phyloP scores from a whole-genome alignment of 352 stramenopile species.

The Phytophthora hybrid region DNA sequence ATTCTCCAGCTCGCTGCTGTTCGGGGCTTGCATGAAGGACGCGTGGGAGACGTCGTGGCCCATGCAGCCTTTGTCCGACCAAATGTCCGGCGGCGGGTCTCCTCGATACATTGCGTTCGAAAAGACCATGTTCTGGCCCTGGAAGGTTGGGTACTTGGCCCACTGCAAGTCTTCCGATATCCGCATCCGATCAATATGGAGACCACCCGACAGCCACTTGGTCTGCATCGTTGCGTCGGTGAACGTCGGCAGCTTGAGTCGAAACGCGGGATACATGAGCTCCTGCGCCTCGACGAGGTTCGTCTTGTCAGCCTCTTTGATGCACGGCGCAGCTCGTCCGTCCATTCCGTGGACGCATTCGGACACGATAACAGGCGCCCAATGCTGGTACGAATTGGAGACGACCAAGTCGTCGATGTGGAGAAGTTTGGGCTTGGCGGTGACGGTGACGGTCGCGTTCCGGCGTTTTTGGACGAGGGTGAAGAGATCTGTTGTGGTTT shows the following conservation, averaged over 20 bases:
- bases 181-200: conserved; percentile 33
- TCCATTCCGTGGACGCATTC: conserved; percentile 43
- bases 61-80: conserved; percentile 35
- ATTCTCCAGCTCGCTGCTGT: conserved; percentile 7
- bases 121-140: conserved; percentile 42
- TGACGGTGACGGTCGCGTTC: conserved; percentile 1
- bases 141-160: conserved; percentile 31
- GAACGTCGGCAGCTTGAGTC: conserved; percentile 30
- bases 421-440: conserved; percentile 12
- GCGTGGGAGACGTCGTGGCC: conserved; percentile 29
- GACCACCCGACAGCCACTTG: conserved; percentile 27
- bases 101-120: conserved; percentile 30
- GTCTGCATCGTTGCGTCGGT: conserved; percentile 1
- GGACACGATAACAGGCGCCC: conserved; percentile 35
- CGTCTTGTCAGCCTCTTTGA: conserved; percentile 28
- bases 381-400: conserved; percentile 35
- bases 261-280: conserved; percentile 38
- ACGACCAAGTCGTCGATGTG: conserved; percentile 33
- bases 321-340: conserved; percentile 24
- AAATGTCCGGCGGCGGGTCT: conserved; percentile 34
- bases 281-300: conserved; percentile 41
- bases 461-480: conserved; percentile 19
- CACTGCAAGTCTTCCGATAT: conserved; percentile 32
- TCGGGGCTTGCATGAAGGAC: conserved; percentile 25
- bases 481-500: conserved; percentile 9